Evolutionary conservation across 1,139 yeast genomes (phyloP).

Genomic region (Sugiyamaella pinicola): DNA sequence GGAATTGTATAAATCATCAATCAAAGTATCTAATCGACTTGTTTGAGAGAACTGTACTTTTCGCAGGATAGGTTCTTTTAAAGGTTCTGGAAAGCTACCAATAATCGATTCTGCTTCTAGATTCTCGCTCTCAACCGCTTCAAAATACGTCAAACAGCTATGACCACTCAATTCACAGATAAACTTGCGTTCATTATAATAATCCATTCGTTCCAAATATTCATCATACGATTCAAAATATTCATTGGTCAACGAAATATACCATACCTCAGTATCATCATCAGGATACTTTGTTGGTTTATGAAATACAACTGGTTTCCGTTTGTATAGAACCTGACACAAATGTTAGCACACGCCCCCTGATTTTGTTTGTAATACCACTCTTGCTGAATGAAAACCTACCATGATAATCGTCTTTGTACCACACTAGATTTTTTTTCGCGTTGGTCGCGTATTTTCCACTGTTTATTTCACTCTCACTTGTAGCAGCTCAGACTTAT

Average conservation of each 20-base stretch:
- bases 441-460: not conserved
- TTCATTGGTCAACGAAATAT: conserved; percentile 81
- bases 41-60: conserved; percentile 79
- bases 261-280: conserved; percentile 54
- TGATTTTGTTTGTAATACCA: no score
- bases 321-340: conserved; percentile 40
- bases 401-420: not conserved
- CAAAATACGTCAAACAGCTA: conserved; percentile 85
- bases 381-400: no score
- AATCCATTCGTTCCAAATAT: conserved; percentile 53
- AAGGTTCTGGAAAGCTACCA: conserved; percentile 81
- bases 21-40: conserved; percentile 83
- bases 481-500: not conserved
- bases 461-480: not conserved
- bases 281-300: conserved; percentile 33
- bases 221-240: conserved; percentile 80
- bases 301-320: conserved; percentile 40
- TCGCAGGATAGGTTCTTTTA: conserved; percentile 86
- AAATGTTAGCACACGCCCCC: conserved; percentile 6
- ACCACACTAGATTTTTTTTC: not conserved
- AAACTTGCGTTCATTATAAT: conserved; percentile 59
- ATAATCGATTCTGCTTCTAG: conserved; percentile 57
- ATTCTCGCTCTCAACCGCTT: conserved; percentile 76
- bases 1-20: conserved; percentile 70
- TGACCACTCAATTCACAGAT: conserved; percentile 97